These are phyloP conservation scores for Fusarium robinianum DNA, from an alignment of 2,329 filamentous ascomycete species.

Conservation along the genomic window DNA sequence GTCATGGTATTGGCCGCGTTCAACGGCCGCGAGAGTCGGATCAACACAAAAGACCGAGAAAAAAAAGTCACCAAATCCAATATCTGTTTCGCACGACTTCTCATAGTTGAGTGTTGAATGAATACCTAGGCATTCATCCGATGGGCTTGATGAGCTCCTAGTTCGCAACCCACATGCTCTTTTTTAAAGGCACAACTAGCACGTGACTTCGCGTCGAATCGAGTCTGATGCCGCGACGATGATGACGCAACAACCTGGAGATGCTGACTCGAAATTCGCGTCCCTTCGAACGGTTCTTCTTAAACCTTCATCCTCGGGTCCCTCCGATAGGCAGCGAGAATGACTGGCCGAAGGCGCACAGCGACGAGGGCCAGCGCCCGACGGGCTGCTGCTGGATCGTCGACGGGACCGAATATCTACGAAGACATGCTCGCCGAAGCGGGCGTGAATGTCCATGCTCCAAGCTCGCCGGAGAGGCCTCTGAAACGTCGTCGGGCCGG, in stretches of 20 bases:
- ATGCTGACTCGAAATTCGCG: conserved; percentile 22
- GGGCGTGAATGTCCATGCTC: conserved; percentile 42
- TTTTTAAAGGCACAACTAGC: background rate
- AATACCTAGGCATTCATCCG: too few species aligned
- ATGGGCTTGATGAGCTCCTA: too few species aligned
- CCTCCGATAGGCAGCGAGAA: conserved; percentile 22
- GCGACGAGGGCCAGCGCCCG: conserved; percentile 32
- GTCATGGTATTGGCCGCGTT: too few species aligned
- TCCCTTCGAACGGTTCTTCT: conserved; percentile 8
- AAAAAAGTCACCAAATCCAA: too few species aligned
- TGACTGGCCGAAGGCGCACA: conserved; percentile 41
- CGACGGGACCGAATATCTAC: conserved; percentile 49
- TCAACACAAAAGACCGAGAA: too few species aligned
- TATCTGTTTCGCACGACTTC: too few species aligned
- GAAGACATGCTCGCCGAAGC: conserved; percentile 55
- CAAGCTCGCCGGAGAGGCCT: conserved; percentile 45
- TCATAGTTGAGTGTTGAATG: too few species aligned
- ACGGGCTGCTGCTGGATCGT: conserved; percentile 15
- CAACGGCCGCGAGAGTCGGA: too few species aligned
- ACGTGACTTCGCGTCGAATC: conserved; percentile 30
- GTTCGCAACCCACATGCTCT: too few species aligned
- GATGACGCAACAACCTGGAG: conserved; percentile 36
- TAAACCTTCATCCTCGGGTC: background rate
- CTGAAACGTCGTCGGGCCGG: conserved; percentile 45
- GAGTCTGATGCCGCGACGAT: conserved; percentile 2